Percentiles rank a stretch among this genome's conserved stretches.
These are phyloP conservation scores for Candida coquimbonensis DNA, from an alignment of 805 yeast species.

Conservation along the genomic window DNA sequence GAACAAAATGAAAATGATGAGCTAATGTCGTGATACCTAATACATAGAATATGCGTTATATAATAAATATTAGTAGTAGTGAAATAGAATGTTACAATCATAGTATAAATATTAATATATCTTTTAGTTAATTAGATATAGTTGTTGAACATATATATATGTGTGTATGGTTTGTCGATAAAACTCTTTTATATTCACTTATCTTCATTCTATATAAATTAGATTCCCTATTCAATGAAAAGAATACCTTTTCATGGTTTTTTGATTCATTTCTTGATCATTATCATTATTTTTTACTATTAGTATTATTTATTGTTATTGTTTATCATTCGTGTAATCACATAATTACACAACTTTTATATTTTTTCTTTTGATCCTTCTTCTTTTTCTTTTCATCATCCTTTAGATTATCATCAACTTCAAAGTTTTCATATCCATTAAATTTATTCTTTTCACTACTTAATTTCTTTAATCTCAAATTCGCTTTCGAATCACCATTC, in stretches of 20 bases:
- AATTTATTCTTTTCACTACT: not conserved
- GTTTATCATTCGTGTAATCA: constrained; percentile 13
- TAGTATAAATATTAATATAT: not conserved
- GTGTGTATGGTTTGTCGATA: too few species aligned
- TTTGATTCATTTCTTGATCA: not conserved
- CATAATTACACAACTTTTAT: constrained; percentile 18
- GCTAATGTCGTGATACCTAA: not conserved
- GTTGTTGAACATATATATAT: too few species aligned
- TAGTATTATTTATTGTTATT: not conserved
- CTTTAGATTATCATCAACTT: not conserved
- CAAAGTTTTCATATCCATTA: constrained; percentile 1
- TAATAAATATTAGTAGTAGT: too few species aligned
- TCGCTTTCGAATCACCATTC: constrained; percentile 47
- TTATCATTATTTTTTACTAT: too few species aligned
- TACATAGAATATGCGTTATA: too few species aligned
- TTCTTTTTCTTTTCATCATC: constrained; percentile 6
- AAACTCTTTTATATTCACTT: too few species aligned
- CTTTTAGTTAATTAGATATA: not conserved
- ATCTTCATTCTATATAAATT: too few species aligned
- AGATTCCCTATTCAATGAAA: too few species aligned
- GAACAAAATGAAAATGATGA: not conserved
- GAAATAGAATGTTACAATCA: too few species aligned
- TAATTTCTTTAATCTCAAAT: constrained; percentile 24
- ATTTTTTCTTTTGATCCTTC: constrained; percentile 7
- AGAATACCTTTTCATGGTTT: too few species aligned